Percentiles rank a stretch among this genome's conserved stretches.
phyloP scores from a whole-genome alignment of 139 green algal genomes.

The Helicosporidium sp. region DNA sequence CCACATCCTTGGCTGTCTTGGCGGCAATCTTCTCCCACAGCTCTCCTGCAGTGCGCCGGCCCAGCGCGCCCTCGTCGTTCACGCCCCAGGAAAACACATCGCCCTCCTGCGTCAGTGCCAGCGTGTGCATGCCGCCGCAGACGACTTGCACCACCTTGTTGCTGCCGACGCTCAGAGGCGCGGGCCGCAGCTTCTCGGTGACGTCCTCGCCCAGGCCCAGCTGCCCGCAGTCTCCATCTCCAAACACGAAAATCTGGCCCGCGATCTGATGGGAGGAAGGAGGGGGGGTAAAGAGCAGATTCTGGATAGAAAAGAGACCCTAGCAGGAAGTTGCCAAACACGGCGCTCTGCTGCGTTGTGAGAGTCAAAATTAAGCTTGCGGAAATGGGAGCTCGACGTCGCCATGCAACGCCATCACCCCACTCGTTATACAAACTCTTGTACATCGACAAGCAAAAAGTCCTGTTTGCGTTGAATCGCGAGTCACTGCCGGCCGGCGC shows the following conservation, averaged over 20 bases:
- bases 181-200: slow-evolving; percentile 21
- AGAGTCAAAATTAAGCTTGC: too few relatives aligned
- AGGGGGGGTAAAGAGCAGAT: too few relatives aligned
- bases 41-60: slow-evolving; percentile 26
- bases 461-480: too few relatives aligned
- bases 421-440: too few relatives aligned
- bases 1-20: too few relatives aligned
- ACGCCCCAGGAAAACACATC: slow-evolving; percentile 60
- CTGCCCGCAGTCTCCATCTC: slow-evolving; percentile 41
- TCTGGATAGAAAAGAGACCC: neutral
- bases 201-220: slow-evolving; percentile 42
- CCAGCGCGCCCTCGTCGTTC: slow-evolving; percentile 80
- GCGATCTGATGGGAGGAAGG: slow-evolving; percentile 21
- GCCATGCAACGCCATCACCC: too few relatives aligned
- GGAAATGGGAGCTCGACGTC: too few relatives aligned
- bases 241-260: slow-evolving; percentile 28
- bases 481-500: too few relatives aligned
- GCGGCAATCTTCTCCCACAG: slow-evolving; percentile 31
- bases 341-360: neutral
- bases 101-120: slow-evolving; percentile 37
- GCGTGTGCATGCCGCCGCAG: slow-evolving; percentile 74
- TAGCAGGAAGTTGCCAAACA: neutral
- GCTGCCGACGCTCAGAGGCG: slow-evolving; percentile 10
- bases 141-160: slow-evolving; percentile 33
- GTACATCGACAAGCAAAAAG: too few relatives aligned